Evolutionary conservation across 352 stramenopile genomes (phyloP).

Genomic region (Pythium sp.): DNA sequence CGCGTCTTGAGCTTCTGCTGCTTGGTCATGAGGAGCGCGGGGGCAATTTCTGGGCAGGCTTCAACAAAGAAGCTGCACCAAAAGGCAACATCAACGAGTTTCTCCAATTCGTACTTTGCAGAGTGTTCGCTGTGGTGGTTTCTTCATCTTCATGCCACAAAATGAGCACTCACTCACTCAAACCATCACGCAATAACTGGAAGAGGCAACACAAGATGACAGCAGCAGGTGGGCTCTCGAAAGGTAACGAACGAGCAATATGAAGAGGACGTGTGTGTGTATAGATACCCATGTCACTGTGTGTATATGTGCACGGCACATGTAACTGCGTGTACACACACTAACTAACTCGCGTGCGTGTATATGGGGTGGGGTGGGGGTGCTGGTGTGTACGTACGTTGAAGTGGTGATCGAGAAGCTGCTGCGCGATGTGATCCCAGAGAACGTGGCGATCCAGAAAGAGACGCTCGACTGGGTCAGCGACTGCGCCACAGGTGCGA

Average conservation of each 20-base stretch:
- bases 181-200: neutral
- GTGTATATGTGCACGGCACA: neutral
- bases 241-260: slow-evolving; percentile 4
- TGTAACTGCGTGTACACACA: neutral
- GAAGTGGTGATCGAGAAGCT: slow-evolving; percentile 39
- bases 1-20: neutral
- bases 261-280: neutral
- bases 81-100: neutral
- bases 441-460: slow-evolving; percentile 54
- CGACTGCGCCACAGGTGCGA: slow-evolving; percentile 48
- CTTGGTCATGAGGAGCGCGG: neutral
- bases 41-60: neutral
- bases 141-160: neutral
- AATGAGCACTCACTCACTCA: neutral
- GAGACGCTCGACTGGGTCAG: slow-evolving; percentile 67
- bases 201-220: neutral
- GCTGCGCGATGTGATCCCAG: slow-evolving; percentile 50
- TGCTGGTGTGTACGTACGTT: neutral
- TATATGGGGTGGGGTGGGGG: too few relatives aligned
- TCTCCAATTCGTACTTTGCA: neutral
- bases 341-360: neutral
- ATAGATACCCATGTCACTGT: neutral
- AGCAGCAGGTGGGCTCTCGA: slow-evolving; percentile 2
- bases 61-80: neutral
- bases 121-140: neutral